phyloP scores from a whole-genome alignment of 306 rosid species.

The Phaseolus lunatus region DNA sequence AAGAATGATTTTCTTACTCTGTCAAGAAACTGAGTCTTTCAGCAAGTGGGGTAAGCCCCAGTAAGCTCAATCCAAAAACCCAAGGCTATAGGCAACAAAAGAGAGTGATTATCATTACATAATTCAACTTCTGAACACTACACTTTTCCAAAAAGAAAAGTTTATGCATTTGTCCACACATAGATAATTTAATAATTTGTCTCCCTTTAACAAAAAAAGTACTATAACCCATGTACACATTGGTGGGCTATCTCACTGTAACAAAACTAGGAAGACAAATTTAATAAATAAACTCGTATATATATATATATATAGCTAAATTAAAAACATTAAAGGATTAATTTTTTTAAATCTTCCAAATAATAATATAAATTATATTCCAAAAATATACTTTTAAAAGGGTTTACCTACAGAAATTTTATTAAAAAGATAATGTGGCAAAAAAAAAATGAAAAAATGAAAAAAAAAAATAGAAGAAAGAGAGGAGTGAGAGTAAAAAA shows the following conservation, averaged over 20 bases:
- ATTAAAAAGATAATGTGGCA: too few species aligned
- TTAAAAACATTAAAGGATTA: too few species aligned
- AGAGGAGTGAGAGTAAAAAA: too few species aligned
- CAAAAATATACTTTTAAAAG: too few species aligned
- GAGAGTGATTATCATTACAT: not conserved
- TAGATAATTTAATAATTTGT: not conserved
- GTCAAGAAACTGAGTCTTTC: constrained; percentile 92
- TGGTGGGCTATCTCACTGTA: not conserved
- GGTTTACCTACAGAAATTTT: too few species aligned
- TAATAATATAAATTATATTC: too few species aligned
- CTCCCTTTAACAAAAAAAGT: not conserved
- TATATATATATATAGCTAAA: too few species aligned
- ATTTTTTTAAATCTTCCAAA: too few species aligned
- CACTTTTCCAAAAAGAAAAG: not conserved
- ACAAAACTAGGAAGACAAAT: not conserved
- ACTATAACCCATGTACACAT: not conserved
- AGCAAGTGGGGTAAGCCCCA: constrained; percentile 85
- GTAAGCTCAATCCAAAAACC: constrained; percentile 80
- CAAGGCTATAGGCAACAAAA: constrained; percentile 65
- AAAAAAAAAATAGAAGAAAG: too few species aligned
- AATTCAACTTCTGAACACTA: not conserved
- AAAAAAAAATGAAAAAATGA: too few species aligned
- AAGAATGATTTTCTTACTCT: constrained; percentile 63
- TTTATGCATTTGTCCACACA: not conserved
- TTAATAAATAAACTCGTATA: not conserved